These are phyloP conservation scores for Azolla pinnata DNA, from an alignment of 75 land plant species.

Conservation along the genomic window DNA sequence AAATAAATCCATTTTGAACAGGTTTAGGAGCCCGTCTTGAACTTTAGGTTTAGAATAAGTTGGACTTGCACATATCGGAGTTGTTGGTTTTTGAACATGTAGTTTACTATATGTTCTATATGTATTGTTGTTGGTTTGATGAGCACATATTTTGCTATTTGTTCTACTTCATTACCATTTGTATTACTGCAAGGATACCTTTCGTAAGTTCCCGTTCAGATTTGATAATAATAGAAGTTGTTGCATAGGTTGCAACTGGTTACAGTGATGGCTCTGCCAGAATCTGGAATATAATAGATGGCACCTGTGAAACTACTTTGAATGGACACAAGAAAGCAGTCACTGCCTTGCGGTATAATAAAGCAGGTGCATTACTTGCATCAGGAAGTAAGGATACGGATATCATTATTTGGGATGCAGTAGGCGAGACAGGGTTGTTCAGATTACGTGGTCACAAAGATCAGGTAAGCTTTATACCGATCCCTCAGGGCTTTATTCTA, in stretches of 20 bases:
- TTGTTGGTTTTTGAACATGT: no score
- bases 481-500: background rate
- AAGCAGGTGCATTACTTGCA: slow-evolving; percentile 71
- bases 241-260: slow-evolving; percentile 82
- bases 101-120: no score
- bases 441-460: slow-evolving; percentile 87
- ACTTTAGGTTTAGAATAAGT: no score
- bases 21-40: no score
- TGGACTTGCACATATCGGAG: no score
- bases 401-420: slow-evolving; percentile 90
- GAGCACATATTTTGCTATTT: no score
- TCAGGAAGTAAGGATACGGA: slow-evolving; percentile 97
- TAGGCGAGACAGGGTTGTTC: slow-evolving; percentile 84
- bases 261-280: slow-evolving; percentile 84
- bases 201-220: no score
- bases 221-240: no score
- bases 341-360: slow-evolving; percentile 61
- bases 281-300: slow-evolving; percentile 74
- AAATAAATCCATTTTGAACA: no score
- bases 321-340: slow-evolving; percentile 86
- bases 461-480: slow-evolving; percentile 57
- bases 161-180: no score
- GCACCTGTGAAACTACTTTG: slow-evolving; percentile 70
- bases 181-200: no score
- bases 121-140: no score